phyloP scores from a whole-genome alignment of 345 rosid genomes.

The Eucalyptus tenuipes region DNA sequence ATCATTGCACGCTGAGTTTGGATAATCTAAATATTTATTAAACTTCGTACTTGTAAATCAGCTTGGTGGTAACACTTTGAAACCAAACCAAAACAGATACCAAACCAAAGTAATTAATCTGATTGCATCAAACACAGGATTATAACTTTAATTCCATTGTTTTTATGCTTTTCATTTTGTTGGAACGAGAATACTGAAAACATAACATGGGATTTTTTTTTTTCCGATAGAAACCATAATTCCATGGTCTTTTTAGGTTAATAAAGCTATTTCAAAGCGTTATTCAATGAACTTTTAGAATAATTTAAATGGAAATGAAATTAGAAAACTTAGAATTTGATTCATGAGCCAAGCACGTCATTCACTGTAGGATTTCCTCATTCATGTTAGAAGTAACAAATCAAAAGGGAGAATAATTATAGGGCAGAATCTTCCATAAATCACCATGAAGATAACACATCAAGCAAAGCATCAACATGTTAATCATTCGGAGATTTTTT shows the following conservation, averaged over 20 bases:
- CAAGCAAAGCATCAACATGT: not conserved
- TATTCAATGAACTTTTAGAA: not conserved
- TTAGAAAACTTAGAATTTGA: not conserved
- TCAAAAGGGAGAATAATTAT: not conserved
- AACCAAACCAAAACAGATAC: not conserved
- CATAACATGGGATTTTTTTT: not conserved
- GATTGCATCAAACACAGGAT: not conserved
- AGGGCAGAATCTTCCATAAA: not conserved
- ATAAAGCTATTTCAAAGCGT: not conserved
- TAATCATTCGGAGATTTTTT: not conserved
- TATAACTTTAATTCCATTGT: not conserved
- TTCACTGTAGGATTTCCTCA: not conserved
- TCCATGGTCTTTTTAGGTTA: not conserved
- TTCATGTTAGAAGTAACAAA: not conserved
- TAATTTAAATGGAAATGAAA: not conserved
- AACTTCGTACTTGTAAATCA: too few species aligned
- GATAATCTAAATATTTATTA: not conserved
- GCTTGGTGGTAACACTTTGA: not conserved
- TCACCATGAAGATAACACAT: not conserved
- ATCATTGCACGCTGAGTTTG: not conserved
- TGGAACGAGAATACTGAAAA: not conserved
- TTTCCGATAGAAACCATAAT: not conserved
- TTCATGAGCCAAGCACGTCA: not conserved
- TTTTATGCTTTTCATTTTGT: not conserved
- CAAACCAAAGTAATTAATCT: not conserved